Conservation (phyloP, 768 basidiomycete species). For the Serendipita sp. region DNA sequence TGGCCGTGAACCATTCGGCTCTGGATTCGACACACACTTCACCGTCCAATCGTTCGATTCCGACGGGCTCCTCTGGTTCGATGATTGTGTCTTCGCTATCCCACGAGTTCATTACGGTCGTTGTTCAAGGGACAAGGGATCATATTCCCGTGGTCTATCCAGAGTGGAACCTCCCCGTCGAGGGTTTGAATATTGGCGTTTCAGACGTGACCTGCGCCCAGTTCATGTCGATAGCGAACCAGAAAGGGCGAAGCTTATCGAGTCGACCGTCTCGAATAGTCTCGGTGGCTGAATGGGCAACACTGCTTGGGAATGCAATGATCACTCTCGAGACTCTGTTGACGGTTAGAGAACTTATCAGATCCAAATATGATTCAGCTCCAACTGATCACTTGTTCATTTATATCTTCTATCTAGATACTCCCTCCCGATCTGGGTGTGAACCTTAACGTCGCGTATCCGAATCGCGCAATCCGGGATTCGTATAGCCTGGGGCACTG, state of each 20-base stretch:
- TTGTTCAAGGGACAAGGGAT: conserved; percentile 87
- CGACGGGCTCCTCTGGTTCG: conserved; percentile 28
- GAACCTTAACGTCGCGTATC: conserved; percentile 71
- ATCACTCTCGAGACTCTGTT: conserved; percentile 60
- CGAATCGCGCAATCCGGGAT: conserved; percentile 33
- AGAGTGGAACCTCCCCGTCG: conserved; percentile 58
- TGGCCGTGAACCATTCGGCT: conserved; percentile 23
- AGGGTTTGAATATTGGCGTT: conserved; percentile 60
- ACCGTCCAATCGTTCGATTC: conserved; percentile 42
- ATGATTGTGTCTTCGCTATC: conserved; percentile 79
- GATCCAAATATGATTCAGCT: background rate
- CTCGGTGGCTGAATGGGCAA: conserved; percentile 23
- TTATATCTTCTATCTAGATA: conserved; percentile 11
- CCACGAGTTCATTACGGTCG: conserved; percentile 73
- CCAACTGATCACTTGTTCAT: background rate
- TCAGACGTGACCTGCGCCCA: conserved; percentile 72
- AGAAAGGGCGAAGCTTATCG: conserved; percentile 30
- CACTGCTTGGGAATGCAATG: conserved; percentile 25
- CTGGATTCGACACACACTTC: conserved; percentile 50
- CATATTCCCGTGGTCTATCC: conserved; percentile 73
- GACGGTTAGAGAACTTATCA: conserved; percentile 33
- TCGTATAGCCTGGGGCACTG: conserved; percentile 32
- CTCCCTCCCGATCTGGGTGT: conserved; percentile 40
- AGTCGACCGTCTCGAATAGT: conserved; percentile 5
- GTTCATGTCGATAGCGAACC: conserved; percentile 49